Base-by-base conservation (phyloP, 179 eudicot genomes). In the Beta corolliflora region DNA sequence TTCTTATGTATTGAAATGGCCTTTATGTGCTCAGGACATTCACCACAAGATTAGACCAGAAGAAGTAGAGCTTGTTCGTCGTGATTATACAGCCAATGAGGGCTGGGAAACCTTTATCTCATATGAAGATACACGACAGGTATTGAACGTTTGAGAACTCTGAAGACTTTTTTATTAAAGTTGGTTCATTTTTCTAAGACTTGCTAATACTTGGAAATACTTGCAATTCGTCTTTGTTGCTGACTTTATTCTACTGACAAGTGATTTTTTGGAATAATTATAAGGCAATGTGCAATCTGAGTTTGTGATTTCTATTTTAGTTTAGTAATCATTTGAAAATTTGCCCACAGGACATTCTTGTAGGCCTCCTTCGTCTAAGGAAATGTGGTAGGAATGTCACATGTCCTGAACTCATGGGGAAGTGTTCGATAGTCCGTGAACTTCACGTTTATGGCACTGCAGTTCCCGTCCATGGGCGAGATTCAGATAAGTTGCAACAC, bases 101-200 rank as follows among this genome's bases (percentile, higher is more conserved):
- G 99, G 99, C 72, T 96, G 99, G 99, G 99, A 96, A 88, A 94
- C 98, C 70, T 96, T 96, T 83, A 92, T 96, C 71, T 94, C 99
- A 36, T 96, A 94, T 76, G 98, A 96, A 91, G 99, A 96, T 87
- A 91, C 91, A 61, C 92, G 86, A 63, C 99, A 96, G 98, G 99
- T 94, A 84, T 54, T n/a, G 21, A 19, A 23, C 71, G 3, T 54
- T 29, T 70, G 19, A 7, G 59, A 66, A 53, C 54, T 45, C 44
- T 61, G 52, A 25, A 44, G 73, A 45, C 71, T 41, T 53, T 36
- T 36, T 36, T 36, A 36, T 36, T 36, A 0, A 36, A 36, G 41
- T 36, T 36, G 41, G 15, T 5, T 73, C 76, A 25, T 21, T 14
- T 54, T 48, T 45, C 31, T 19, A 16, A 64, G 55, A 15, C 64